Conservation (phyloP, 768 basidiomycete genomes). For the Rhodotorula paludigena region DNA sequence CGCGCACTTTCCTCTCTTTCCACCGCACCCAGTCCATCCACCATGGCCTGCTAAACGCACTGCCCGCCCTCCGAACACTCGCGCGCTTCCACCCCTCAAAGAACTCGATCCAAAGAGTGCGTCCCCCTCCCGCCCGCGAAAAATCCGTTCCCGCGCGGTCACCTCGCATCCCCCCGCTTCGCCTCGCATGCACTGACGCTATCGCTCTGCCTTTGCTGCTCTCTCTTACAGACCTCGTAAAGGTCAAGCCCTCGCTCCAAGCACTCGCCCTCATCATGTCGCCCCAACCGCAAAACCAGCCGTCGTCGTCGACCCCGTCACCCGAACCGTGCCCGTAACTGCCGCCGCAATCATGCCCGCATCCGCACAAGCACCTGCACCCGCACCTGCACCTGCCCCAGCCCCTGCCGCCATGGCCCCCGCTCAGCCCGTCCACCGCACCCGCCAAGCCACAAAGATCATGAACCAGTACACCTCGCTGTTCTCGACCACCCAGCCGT, state of each 20-base stretch:
- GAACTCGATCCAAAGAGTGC: not conserved
- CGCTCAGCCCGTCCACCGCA: slow-evolving; percentile 1
- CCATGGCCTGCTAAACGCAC: slow-evolving; percentile 22
- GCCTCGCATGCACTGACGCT: not conserved
- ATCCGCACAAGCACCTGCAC: not conserved
- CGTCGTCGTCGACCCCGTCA: not conserved
- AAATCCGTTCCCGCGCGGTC: not conserved
- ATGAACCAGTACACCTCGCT: slow-evolving; percentile 25
- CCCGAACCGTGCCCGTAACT: not conserved
- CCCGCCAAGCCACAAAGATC: not conserved
- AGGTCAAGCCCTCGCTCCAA: not conserved
- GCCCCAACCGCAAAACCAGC: slow-evolving; percentile 8
- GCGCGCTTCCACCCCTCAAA: not conserved
- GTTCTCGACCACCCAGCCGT: not conserved
- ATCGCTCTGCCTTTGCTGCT: not conserved
- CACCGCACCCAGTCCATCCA: not conserved
- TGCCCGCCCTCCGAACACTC: not conserved
- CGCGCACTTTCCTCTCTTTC: slow-evolving; percentile 8
- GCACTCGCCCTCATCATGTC: not conserved
- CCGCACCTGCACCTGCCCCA: not conserved
- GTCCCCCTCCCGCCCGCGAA: not conserved
- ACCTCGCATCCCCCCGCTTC: not conserved
- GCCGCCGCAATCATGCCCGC: not conserved
- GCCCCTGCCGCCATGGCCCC: not conserved
- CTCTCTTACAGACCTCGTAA: not conserved